These are phyloP conservation scores for Orbilia ellipsospora DNA, from an alignment of 2,329 filamentous ascomycete genomes.

Conservation along the genomic window DNA sequence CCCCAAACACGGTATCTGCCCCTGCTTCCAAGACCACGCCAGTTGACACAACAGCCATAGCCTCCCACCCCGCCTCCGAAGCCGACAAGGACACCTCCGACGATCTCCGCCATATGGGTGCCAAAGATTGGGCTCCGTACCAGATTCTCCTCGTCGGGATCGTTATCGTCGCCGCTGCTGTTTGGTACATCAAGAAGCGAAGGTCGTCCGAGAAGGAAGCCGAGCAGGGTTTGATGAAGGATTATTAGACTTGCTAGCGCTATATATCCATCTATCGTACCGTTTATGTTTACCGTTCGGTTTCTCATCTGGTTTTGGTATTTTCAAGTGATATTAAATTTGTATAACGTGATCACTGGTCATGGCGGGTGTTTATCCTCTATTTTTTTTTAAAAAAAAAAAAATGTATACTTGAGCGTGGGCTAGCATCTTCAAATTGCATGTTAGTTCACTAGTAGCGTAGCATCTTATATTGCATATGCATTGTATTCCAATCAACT, in stretches of 20 bases:
- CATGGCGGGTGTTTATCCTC: background rate
- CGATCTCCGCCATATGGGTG: slow-evolving; percentile 25
- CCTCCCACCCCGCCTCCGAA: slow-evolving; percentile 43
- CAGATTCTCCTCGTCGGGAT: slow-evolving; percentile 37
- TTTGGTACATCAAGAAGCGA: slow-evolving; percentile 53
- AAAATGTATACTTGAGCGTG: no score
- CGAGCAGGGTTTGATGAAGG: slow-evolving; percentile 50
- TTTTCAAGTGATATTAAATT: background rate
- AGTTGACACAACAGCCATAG: slow-evolving; percentile 33
- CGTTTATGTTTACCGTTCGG: background rate
- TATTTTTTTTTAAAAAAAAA: no score
- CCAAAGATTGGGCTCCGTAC: slow-evolving; percentile 29
- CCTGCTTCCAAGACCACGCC: slow-evolving; percentile 10
- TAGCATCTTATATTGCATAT: no score
- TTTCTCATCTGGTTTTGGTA: background rate
- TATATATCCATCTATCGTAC: no score
- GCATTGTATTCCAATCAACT: no score
- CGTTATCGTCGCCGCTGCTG: slow-evolving; percentile 29
- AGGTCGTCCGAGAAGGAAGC: slow-evolving; percentile 41
- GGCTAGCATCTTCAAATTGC: background rate
- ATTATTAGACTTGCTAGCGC: slow-evolving; percentile 25
- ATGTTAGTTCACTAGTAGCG: background rate
- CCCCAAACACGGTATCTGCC: background rate
- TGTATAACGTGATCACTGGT: background rate
- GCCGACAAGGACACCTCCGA: slow-evolving; percentile 46